A percentile compares a stretch with the other conserved stretches of the same genome.
These are phyloP conservation scores for Tetrahymena malaccensis DNA, from an alignment of 73 alveolate species.

Conservation along the genomic window DNA sequence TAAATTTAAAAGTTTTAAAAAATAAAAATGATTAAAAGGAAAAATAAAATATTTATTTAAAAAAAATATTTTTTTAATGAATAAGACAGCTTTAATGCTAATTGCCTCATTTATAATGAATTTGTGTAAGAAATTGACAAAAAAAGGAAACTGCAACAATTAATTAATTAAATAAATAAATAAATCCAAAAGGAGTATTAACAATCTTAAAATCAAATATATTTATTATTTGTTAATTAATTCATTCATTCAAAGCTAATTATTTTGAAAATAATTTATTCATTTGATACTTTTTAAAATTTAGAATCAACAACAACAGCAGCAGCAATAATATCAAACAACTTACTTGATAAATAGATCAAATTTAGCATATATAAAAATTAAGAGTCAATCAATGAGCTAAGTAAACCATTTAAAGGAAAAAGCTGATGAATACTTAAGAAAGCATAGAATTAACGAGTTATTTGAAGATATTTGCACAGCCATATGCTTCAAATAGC, in stretches of 20 bases:
- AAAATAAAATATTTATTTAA: no score
- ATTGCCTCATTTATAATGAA: neutral
- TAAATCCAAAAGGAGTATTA: neutral
- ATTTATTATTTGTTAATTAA: neutral
- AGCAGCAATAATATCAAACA: no score
- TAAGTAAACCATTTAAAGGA: slow-evolving; percentile 24
- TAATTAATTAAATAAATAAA: neutral
- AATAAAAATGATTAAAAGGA: no score
- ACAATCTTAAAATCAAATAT: no score
- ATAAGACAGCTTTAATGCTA: no score
- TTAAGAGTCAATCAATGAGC: neutral
- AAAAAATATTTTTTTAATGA: no score
- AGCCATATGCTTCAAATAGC: slow-evolving; percentile 47
- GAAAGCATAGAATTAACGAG: slow-evolving; percentile 49
- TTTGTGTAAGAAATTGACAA: neutral
- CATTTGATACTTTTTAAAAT: neutral
- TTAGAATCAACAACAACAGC: neutral
- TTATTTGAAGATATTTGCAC: slow-evolving; percentile 49
- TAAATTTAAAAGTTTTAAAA: no score
- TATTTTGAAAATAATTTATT: neutral
- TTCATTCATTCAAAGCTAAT: neutral
- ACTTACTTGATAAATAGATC: neutral
- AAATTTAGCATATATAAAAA: neutral
- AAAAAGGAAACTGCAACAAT: neutral
- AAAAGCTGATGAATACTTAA: slow-evolving; percentile 49